Conservation (phyloP, 495 filamentous ascomycete genomes). For the Penicillium maclennaniae region DNA sequence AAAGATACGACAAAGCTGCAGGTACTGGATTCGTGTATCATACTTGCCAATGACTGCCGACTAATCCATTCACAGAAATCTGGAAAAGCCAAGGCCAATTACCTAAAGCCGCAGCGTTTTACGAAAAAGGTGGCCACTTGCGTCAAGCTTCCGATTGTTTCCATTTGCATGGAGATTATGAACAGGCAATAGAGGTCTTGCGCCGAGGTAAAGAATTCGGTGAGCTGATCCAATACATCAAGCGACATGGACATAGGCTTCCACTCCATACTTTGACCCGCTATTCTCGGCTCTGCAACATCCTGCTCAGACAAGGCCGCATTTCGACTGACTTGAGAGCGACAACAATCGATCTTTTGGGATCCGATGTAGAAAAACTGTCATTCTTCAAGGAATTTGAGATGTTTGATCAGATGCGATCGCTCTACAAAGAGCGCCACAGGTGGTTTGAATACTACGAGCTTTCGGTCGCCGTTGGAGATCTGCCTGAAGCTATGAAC, state of each 20-base stretch:
- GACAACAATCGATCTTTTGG: constrained; percentile 22
- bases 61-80: constrained; percentile 2
- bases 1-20: constrained; percentile 11
- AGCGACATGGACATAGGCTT: constrained; percentile 1
- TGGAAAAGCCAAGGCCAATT: constrained; percentile 10
- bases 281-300: constrained; percentile 23
- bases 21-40: constrained; percentile 1
- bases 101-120: constrained; percentile 18
- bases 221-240: constrained; percentile 23
- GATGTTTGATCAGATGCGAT: constrained; percentile 24
- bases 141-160: constrained; percentile 17
- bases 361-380: constrained; percentile 20
- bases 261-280: background rate
- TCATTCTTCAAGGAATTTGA: constrained; percentile 26
- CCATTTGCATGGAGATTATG: constrained; percentile 7
- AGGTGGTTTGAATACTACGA: constrained; percentile 17
- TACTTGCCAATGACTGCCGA: background rate
- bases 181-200: constrained; percentile 36
- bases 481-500: constrained; percentile 4
- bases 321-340: constrained; percentile 13
- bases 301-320: constrained; percentile 28
- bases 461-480: constrained; percentile 2
- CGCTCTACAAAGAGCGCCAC: constrained; percentile 2
- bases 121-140: constrained; percentile 6
- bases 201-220: constrained; percentile 18